Evolutionary conservation across 2,329 filamentous ascomycete genomes (phyloP).

Genomic region (Trichoderma sp.): DNA sequence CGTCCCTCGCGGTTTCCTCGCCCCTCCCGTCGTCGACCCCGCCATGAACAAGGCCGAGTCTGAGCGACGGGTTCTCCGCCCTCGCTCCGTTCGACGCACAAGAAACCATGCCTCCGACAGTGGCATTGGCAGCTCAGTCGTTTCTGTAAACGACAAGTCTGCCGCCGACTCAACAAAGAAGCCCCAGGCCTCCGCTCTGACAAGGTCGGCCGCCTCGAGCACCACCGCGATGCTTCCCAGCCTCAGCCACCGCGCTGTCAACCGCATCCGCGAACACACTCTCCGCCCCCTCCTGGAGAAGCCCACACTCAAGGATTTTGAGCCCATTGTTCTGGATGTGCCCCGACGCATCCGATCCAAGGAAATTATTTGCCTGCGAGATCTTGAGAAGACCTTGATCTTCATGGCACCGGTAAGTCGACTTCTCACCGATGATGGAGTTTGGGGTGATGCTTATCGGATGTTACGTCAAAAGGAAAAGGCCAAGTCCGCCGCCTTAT

Average conservation of each 20-base stretch:
- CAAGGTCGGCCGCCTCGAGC: conserved; percentile 54
- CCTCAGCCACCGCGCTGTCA: conserved; percentile 67
- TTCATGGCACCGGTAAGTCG: conserved; percentile 92
- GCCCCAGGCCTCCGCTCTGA: conserved; percentile 55
- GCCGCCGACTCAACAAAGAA: conserved; percentile 45
- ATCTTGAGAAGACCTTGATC: conserved; percentile 90
- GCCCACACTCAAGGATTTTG: conserved; percentile 72
- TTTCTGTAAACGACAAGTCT: conserved; percentile 55
- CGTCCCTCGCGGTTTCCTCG: conserved; percentile 58
- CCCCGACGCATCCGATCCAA: conserved; percentile 77
- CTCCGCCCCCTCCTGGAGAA: conserved; percentile 76
- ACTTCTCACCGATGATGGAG: conserved; percentile 52
- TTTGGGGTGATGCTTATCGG: conserved; percentile 66
- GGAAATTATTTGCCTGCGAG: conserved; percentile 85
- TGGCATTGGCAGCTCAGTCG: conserved; percentile 80
- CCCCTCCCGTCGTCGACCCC: conserved; percentile 53
- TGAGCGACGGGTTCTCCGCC: conserved; percentile 52
- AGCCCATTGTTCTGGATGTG: conserved; percentile 73
- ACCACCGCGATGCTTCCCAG: conserved; percentile 52
- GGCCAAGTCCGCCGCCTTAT: conserved; percentile 67
- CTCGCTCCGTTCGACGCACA: conserved; percentile 54
- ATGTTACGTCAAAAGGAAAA: conserved; percentile 73
- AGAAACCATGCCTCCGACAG: conserved; percentile 80
- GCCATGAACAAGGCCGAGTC: conserved; percentile 44
- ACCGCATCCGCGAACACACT: conserved; percentile 76